These are phyloP conservation scores for Porpolomopsis calyptriformis DNA, from an alignment of 768 basidiomycete species.

Conservation along the genomic window DNA sequence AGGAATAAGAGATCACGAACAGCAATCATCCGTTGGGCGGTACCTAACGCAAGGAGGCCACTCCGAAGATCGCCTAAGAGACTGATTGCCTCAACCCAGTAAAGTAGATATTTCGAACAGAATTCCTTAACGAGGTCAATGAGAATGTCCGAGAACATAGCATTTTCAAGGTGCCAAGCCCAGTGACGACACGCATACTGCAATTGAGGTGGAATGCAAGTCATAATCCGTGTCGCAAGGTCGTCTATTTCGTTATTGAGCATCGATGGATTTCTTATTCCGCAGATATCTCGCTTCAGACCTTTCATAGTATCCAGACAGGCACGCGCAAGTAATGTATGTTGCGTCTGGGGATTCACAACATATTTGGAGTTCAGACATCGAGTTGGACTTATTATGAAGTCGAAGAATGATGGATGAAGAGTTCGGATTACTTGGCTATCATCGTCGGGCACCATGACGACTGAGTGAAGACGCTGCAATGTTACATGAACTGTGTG, in stretches of 20 bases:
- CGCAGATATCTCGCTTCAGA: slow-evolving; percentile 1
- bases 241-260: not conserved
- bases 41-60: not conserved
- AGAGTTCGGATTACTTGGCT: not conserved
- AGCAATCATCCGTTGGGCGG: not conserved
- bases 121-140: not conserved
- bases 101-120: not conserved
- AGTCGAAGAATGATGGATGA: not conserved
- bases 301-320: not conserved
- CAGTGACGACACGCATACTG: not conserved
- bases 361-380: slow-evolving; percentile 1
- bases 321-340: slow-evolving; percentile 1
- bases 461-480: not conserved
- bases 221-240: not conserved
- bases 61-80: not conserved
- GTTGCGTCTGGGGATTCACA: not conserved
- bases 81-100: not conserved
- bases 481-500: not conserved
- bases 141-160: not conserved
- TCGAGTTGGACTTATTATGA: not conserved
- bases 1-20: not conserved
- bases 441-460: not conserved
- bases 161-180: not conserved
- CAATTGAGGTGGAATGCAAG: not conserved
- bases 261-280: not conserved